A percentile compares a stretch with the other conserved stretches of the same genome.
Conservation (phyloP, 2,329 filamentous ascomycete genomes). For the Teratosphaeria epicoccoides region DNA sequence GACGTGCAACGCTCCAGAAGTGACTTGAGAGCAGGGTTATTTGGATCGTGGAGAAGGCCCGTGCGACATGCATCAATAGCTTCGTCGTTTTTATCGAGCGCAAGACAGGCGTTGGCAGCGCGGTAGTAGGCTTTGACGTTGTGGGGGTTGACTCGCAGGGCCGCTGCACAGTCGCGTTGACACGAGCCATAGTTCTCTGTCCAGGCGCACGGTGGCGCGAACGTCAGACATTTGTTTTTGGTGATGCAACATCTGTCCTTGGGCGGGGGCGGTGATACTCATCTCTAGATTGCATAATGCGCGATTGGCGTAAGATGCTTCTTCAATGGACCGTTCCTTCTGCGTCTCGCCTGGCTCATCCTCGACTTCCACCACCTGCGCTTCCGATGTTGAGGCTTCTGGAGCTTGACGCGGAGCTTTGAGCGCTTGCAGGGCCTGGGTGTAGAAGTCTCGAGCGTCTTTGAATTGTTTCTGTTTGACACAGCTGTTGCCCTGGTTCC, state of each 20-base stretch:
- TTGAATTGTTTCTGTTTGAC: conserved; percentile 62
- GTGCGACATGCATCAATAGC: conserved; percentile 67
- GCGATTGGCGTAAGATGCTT: conserved; percentile 73
- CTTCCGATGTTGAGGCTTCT: conserved; percentile 35
- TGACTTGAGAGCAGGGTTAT: conserved; percentile 55
- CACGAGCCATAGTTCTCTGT: conserved; percentile 75
- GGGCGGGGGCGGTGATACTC: conserved; percentile 33
- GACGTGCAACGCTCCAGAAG: conserved; percentile 54
- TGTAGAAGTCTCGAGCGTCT: conserved; percentile 87
- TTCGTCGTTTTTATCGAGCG: conserved; percentile 66
- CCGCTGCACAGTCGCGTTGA: conserved; percentile 71
- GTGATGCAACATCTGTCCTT: neutral
- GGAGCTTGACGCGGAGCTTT: conserved; percentile 39
- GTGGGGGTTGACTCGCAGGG: conserved; percentile 63
- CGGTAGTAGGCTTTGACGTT: conserved; percentile 92
- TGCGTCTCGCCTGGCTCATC: conserved; percentile 47
- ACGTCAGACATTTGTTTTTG: conserved; percentile 2
- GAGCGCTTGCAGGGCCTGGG: conserved; percentile 69
- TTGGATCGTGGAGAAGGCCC: conserved; percentile 61
- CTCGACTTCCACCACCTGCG: conserved; percentile 42
- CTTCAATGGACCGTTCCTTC: conserved; percentile 55
- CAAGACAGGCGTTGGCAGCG: conserved; percentile 64
- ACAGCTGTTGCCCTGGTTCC: conserved; percentile 83
- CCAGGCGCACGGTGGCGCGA: conserved; percentile 11
- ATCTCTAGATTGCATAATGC: conserved; percentile 83